Conservation (phyloP, 805 yeast genomes). For the Candida endomychidarum region DNA sequence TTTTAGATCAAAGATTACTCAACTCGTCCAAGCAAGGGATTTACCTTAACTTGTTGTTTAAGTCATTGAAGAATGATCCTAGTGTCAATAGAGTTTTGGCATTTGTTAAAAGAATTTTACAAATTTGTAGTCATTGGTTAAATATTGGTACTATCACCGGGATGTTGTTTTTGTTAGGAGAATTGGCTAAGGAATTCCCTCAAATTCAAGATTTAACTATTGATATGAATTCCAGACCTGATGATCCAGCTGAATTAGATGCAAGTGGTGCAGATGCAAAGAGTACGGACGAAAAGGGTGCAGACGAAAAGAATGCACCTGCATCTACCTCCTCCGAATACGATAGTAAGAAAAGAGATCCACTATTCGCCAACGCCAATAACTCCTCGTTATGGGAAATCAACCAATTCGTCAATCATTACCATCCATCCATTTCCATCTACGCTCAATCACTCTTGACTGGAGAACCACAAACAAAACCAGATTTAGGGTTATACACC, state of each 20-base stretch:
- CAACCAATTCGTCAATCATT: conserved; percentile 69
- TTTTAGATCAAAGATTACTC: conserved; percentile 79
- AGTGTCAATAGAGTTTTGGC: conserved; percentile 71
- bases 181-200: conserved; percentile 64
- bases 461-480: conserved; percentile 58
- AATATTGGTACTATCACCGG: conserved; percentile 88
- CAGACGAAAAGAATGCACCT: too few species aligned
- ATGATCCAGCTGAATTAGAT: conserved; percentile 28
- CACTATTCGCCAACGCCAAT: conserved; percentile 85
- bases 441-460: conserved; percentile 69
- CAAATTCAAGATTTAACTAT: conserved; percentile 63
- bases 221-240: conserved; percentile 48
- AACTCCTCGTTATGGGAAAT: conserved; percentile 86
- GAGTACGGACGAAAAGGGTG: too few species aligned
- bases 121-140: conserved; percentile 81
- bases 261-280: conserved; percentile 23
- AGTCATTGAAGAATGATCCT: conserved; percentile 72
- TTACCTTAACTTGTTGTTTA: conserved; percentile 81
- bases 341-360: conserved; percentile 90
- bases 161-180: conserved; percentile 69
- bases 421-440: conserved; percentile 86
- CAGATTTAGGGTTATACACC: conserved; percentile 87
- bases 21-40: conserved; percentile 92
- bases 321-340: conserved; percentile 37
- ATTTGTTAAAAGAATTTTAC: conserved; percentile 86